Evolutionary conservation across 192 early-diverging fungal species (phyloP).

Genomic region (Coemansia furcata): DNA sequence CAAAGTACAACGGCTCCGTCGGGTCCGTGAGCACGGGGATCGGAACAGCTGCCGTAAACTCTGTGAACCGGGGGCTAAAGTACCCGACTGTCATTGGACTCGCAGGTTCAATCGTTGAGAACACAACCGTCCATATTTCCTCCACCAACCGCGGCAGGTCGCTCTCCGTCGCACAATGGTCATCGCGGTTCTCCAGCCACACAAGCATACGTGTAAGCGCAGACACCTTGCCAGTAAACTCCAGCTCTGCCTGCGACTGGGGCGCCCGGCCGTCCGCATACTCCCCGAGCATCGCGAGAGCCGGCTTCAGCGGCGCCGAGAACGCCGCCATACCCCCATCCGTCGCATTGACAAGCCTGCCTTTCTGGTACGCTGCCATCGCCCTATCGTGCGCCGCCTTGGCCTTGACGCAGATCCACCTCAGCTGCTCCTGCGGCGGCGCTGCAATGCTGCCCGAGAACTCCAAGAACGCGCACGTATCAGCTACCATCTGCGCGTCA

Average conservation of each 20-base stretch:
- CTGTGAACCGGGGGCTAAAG: slow-evolving; percentile 9
- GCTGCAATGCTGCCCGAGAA: slow-evolving; percentile 11
- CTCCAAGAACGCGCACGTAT: slow-evolving; percentile 15
- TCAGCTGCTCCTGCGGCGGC: slow-evolving; percentile 31
- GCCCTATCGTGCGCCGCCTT: slow-evolving; percentile 19
- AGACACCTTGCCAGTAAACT: slow-evolving; percentile 7
- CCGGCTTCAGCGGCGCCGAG: slow-evolving; percentile 7
- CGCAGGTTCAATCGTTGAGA: slow-evolving; percentile 6
- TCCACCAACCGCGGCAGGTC: not conserved
- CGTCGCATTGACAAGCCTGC: not conserved
- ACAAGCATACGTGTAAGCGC: slow-evolving; percentile 14
- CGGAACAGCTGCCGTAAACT: slow-evolving; percentile 18
- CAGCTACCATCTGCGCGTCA: slow-evolving; percentile 10
- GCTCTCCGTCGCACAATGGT: not conserved
- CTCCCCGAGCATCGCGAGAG: slow-evolving; percentile 15
- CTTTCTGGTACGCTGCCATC: slow-evolving; percentile 1
- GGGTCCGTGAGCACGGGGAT: slow-evolving; percentile 35
- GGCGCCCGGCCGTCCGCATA: not conserved
- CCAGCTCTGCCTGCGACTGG: slow-evolving; percentile 13
- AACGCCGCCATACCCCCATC: not conserved
- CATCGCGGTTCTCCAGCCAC: slow-evolving; percentile 8
- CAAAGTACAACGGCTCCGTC: slow-evolving; percentile 29
- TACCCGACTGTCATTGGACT: slow-evolving; percentile 8
- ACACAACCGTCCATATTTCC: slow-evolving; percentile 24
- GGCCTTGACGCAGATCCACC: slow-evolving; percentile 23